Base-by-base conservation (phyloP, 768 basidiomycete genomes). In the Termitomyces bulborhizus region DNA sequence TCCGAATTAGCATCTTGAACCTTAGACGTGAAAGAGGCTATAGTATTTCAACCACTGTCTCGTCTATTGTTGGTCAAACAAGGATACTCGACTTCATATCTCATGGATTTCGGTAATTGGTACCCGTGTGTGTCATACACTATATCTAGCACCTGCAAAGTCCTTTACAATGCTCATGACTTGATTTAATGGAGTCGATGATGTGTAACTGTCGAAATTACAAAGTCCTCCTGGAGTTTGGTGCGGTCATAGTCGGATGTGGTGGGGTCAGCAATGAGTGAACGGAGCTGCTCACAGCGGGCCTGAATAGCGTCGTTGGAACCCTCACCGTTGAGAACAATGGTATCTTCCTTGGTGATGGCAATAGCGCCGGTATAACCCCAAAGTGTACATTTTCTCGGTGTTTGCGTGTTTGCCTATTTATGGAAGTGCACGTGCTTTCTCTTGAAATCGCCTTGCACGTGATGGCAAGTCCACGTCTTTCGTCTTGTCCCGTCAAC, bases 291-390 rank as follows among this genome's bases (percentile, higher is more conserved):
- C 72, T 98, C 96, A 73, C 95, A 98, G 49, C 96, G 91, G 26
- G 90, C 90, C 60, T 86, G 82, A 67, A 98, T 94, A 45, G 86
- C 75, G 57, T 91, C 85, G 78, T 97, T 98, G 61, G 86, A 80
- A 52, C 96, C 96, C 26, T 87, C 87, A 50, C 96, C 95, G 67
- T 99, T 96, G 62, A 99, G 84, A 63, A 98, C 63, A 70, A 98
- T 94, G 4, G 95, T 97, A 72, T 98, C 96, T 63, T 98, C 96
- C 77, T 98, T 98, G 61, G 96, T 98, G 71, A 98, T 84, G 32
- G 93, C 93, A 62, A 97, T 88, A 39, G 85, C 84, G 24, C 94
- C 96, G 3, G 92, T 90, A 15, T 88, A 84, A 54, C 96, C 95
- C 16, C 43, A 41, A 51, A 1, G 56, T 67, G 62, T 65, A 68